Conservation (phyloP, 192 early-diverging fungal species). For the Coemansia sp. region DNA sequence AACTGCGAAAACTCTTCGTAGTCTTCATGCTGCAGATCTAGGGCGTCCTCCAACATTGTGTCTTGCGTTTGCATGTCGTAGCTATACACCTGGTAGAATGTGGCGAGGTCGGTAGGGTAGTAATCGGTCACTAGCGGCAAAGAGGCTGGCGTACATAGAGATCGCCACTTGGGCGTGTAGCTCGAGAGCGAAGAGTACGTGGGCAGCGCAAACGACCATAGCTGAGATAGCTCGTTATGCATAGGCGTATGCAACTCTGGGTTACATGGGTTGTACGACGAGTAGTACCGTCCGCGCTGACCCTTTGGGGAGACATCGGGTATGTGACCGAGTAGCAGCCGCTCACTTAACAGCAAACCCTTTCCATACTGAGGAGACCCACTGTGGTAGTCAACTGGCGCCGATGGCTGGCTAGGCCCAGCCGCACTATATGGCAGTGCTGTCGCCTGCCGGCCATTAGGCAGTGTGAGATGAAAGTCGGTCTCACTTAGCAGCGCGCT, state of each 20-base stretch:
- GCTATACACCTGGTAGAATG: conserved; percentile 73
- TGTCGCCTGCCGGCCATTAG: conserved; percentile 14
- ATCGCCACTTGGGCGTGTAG: conserved; percentile 83
- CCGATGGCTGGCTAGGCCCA: conserved; percentile 17
- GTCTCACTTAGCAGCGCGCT: background rate
- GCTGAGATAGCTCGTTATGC: conserved; percentile 68
- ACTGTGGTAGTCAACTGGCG: conserved; percentile 20
- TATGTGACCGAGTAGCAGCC: conserved; percentile 14
- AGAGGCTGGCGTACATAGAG: conserved; percentile 90
- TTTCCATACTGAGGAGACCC: conserved; percentile 29
- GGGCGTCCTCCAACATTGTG: conserved; percentile 19
- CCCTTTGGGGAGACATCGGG: conserved; percentile 3
- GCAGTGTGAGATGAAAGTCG: conserved; percentile 40
- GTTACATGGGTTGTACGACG: conserved; percentile 74
- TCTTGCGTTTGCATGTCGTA: conserved; percentile 46
- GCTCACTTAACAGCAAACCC: conserved; percentile 21
- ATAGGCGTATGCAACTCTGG: conserved; percentile 60
- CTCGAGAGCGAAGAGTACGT: conserved; percentile 58
- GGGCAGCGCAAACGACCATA: conserved; percentile 92
- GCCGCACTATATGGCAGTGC: background rate
- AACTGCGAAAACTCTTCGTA: conserved; percentile 41
- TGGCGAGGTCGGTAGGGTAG: conserved; percentile 66
- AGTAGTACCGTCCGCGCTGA: conserved; percentile 10
- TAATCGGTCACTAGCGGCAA: conserved; percentile 92
- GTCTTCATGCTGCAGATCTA: conserved; percentile 23